Evolutionary conservation across 2,329 filamentous ascomycete genomes (phyloP).

Genomic region (Knufia petricola): DNA sequence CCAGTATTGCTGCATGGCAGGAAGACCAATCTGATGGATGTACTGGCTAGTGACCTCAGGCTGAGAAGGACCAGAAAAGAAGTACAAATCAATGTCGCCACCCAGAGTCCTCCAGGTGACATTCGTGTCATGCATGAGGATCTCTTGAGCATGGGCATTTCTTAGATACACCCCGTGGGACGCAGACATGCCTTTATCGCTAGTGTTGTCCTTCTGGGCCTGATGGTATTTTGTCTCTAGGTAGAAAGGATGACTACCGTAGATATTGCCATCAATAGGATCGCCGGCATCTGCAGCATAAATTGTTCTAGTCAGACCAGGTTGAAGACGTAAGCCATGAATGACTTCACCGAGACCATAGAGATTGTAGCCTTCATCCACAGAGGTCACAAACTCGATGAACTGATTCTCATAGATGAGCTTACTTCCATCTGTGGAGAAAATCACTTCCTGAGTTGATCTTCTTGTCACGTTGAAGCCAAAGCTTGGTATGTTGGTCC

Average conservation of each 20-base stretch:
- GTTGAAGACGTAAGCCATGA: constrained; percentile 59
- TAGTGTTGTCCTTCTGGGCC: constrained; percentile 39
- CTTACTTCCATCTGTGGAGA: constrained; percentile 53
- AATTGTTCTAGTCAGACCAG: constrained; percentile 60
- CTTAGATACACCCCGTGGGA: constrained; percentile 70
- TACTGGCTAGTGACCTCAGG: constrained; percentile 62
- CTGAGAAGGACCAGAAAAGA: constrained; percentile 63
- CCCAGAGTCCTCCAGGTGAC: constrained; percentile 67
- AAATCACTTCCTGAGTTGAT: constrained; percentile 57
- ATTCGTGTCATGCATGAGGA: constrained; percentile 53
- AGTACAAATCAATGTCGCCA: constrained; percentile 69
- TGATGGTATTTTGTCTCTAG: constrained; percentile 65
- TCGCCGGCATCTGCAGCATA: constrained; percentile 61
- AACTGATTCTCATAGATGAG: constrained; percentile 71
- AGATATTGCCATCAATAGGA: constrained; percentile 56
- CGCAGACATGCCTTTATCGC: constrained; percentile 36
- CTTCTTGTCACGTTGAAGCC: constrained; percentile 46
- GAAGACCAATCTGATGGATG: constrained; percentile 56
- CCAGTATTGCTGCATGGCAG: constrained; percentile 73
- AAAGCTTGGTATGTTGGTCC: constrained; percentile 50
- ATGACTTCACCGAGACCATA: constrained; percentile 69
- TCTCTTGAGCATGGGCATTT: constrained; percentile 67
- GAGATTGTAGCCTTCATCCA: constrained; percentile 64
- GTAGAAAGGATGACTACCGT: constrained; percentile 70
- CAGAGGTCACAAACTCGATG: constrained; percentile 57